Evolutionary conservation across 495 filamentous ascomycete species (phyloP).

Genomic region (Hypoxylon fuscum): DNA sequence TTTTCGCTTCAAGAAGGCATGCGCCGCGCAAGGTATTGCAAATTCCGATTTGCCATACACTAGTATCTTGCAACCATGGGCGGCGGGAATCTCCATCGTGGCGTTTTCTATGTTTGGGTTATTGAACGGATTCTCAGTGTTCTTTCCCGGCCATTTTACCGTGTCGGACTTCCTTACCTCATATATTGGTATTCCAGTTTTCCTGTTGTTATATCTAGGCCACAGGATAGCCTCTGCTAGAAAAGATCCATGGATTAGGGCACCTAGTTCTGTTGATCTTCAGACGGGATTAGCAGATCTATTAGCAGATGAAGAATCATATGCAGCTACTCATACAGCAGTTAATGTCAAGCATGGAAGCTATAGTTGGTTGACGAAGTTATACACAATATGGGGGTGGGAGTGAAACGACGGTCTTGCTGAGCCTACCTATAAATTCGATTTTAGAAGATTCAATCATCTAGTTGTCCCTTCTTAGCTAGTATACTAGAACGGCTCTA

Average conservation of each 20-base stretch:
- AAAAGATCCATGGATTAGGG: slow-evolving; percentile 63
- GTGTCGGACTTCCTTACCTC: slow-evolving; percentile 63
- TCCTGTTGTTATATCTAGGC: slow-evolving; percentile 63
- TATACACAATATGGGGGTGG: slow-evolving; percentile 24
- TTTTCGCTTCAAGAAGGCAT: slow-evolving; percentile 67
- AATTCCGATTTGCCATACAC: slow-evolving; percentile 60
- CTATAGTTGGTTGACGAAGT: slow-evolving; percentile 4
- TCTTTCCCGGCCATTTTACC: slow-evolving; percentile 62
- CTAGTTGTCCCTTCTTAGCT: too few relatives aligned
- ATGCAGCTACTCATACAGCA: not conserved
- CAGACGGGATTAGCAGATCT: slow-evolving; percentile 63
- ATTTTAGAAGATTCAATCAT: too few relatives aligned
- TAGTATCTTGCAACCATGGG: slow-evolving; percentile 62
- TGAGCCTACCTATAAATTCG: too few relatives aligned
- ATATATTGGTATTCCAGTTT: slow-evolving; percentile 70
- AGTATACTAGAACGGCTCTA: too few relatives aligned
- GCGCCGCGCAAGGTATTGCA: slow-evolving; percentile 57
- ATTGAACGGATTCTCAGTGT: slow-evolving; percentile 71
- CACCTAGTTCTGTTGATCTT: slow-evolving; percentile 64
- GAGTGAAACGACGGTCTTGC: slow-evolving; percentile 1
- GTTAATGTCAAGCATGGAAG: not conserved
- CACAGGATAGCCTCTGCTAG: slow-evolving; percentile 58
- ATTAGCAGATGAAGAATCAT: slow-evolving; percentile 59
- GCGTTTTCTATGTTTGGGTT: slow-evolving; percentile 62
- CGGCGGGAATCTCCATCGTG: slow-evolving; percentile 58